phyloP scores from a whole-genome alignment of 108 stramenopile species.

The Skeletonema costatum region DNA sequence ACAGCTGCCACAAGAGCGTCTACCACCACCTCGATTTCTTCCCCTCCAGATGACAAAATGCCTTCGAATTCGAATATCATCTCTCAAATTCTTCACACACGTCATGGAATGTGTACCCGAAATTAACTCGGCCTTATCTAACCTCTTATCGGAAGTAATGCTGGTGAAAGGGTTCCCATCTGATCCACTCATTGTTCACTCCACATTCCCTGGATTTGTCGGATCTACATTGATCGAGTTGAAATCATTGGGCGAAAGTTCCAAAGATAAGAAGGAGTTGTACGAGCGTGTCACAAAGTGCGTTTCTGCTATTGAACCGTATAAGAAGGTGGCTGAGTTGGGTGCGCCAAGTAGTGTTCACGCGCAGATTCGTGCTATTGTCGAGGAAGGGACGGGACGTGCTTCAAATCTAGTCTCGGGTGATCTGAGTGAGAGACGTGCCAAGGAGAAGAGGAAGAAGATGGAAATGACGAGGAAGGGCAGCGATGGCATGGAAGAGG shows the following conservation, averaged over 20 bases:
- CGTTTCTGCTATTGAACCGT: background rate
- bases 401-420: background rate
- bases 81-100: background rate
- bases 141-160: background rate
- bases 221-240: background rate
- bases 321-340: background rate
- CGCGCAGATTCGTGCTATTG: background rate
- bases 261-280: background rate
- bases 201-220: background rate
- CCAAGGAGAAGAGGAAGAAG: background rate
- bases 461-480: background rate
- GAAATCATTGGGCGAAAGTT: background rate
- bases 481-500: background rate
- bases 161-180: background rate
- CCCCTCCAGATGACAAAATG: background rate
- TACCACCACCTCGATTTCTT: background rate
- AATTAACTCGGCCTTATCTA: background rate
- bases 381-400: background rate
- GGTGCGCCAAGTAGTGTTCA: background rate
- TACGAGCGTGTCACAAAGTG: background rate
- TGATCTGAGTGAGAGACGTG: background rate
- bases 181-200: background rate
- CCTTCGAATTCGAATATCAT: background rate
- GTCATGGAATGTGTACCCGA: constrained; percentile 1
- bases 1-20: background rate